A percentile compares a stretch with the other conserved stretches of the same genome.
phyloP scores from a whole-genome alignment of 2,329 filamentous ascomycete genomes.

The Aspergillus sp. region DNA sequence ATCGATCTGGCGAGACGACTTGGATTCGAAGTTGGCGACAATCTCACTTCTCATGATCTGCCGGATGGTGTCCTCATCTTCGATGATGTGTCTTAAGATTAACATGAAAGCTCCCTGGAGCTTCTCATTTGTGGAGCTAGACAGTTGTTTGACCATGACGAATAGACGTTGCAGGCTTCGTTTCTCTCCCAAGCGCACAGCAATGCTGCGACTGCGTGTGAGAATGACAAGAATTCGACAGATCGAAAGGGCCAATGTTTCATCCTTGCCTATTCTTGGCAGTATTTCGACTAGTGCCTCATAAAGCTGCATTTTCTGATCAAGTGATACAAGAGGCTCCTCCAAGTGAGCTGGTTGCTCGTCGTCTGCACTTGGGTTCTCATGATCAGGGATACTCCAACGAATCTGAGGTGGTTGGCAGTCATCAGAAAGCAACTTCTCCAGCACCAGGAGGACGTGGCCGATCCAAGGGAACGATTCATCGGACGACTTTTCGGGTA shows the following conservation, averaged over 20 bases:
- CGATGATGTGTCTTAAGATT: conserved; percentile 86
- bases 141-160: conserved; percentile 91
- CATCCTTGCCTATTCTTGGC: conserved; percentile 83
- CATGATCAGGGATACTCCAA: conserved; percentile 63
- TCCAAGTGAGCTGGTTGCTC: conserved; percentile 61
- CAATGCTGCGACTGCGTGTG: conserved; percentile 75
- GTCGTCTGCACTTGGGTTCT: conserved; percentile 51
- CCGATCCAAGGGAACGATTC: conserved; percentile 91
- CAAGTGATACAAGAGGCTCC: conserved; percentile 63
- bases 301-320: conserved; percentile 72
- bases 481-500: conserved; percentile 65
- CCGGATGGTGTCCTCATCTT: conserved; percentile 87
- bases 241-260: conserved; percentile 78
- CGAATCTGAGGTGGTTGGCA: conserved; percentile 73
- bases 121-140: conserved; percentile 73
- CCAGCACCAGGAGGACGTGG: conserved; percentile 84
- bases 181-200: conserved; percentile 77
- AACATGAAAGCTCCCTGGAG: conserved; percentile 78
- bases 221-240: conserved; percentile 83
- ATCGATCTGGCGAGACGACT: conserved; percentile 63
- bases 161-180: conserved; percentile 88
- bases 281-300: conserved; percentile 79
- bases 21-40: conserved; percentile 69
- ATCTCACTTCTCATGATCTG: conserved; percentile 94
- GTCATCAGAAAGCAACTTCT: conserved; percentile 87